Base-by-base conservation (phyloP, 2,329 filamentous ascomycete species). In the Hymenoscyphus albidus region DNA sequence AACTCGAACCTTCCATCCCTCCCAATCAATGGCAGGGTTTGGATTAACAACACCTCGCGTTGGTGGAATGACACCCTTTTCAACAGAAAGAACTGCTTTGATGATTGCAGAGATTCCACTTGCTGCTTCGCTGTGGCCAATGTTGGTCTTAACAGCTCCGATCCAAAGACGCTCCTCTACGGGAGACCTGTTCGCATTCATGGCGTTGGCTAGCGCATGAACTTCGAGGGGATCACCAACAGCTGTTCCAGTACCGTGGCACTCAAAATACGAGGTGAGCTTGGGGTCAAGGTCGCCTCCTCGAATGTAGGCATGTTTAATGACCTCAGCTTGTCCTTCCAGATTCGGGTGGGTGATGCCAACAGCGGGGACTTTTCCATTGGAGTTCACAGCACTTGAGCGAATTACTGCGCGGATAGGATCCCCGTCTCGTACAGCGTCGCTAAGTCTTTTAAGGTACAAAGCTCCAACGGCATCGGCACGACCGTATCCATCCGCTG, bases 401-500 rank as follows among this genome's bases (percentile, higher is more conserved):
- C 82, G 78, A 62, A 87, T 82, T 32, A 86, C 78, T 5, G 79
- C 81, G 12, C 83, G 79, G 61, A 87, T 83, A 0, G 81, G 81
- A 70, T 89, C 85, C n/a, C 84, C 83, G 67, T 86, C 83, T 12
- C 77, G 76, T 3, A 89, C 69, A 1, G 87, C 87, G 70, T 86
- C 82, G 5, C 78, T 76, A 0, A 89, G 75, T 3, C 80, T 80
- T 74, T 89, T 89, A 51, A 90, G 71, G 3, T 88, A 70, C 1
- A 90, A 73, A 12, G 84, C 79, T 0, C 80, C 84, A 35, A 85
- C 78, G 0, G 86, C 88, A 69, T 90, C 88, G 1, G 85, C 87
- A 48, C 86, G 79, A 0, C 82, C 85, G 69, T 89, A 90, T 0
- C 88, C 88, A 65, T 86, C 82, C 14, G 85, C 88, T 1, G 80